Evolutionary conservation across 305 asterid species (phyloP), one percentile per base, ranked within the genome.

Genomic region (Rubia tinctorum): DNA sequence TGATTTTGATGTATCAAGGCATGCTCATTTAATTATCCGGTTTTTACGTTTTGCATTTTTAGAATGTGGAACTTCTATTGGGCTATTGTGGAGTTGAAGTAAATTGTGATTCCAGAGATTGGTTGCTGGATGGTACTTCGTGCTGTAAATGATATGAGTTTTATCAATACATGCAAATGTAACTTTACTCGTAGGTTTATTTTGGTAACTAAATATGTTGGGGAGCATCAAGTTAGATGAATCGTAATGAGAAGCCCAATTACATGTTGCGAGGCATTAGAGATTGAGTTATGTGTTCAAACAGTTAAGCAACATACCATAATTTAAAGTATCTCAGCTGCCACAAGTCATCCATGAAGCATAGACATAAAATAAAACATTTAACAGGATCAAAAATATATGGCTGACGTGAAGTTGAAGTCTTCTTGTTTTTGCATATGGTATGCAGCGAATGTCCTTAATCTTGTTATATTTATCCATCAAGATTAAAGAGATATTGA

Each of bases 1-100:
- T n/a, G 96, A 88, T 75, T 74, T 86, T 81, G 92, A 89, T 72
- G 93, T 87, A 81, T 85, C 97, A 71, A 93, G 98, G 99, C 84
- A 87, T 88, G 96, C 72, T 75, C 47, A 59, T 76, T 78, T 77
- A 71, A 59, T 68, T 37, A 17, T 14, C 25, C 3, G 12, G 11
- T 20, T 13, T 9, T 42, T 51, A 15, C 0, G 66, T 13, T 60
- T 61, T 61, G 25, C 43, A 17, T 45, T 7, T n/a, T 11, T 63
- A 59, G 7, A 22, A 12, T 10, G 22, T 71, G 12, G 6, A 67
- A 18, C 30, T 39, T 30, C 63, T 66, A 8, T 39, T 17, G 55
- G 12, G 4, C 53, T 49, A 47, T 18, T 58, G 27, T 17, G 56
- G 44, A 68, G 22, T 2, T 27, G 5, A 37, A n/a, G 51, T 15